These are phyloP conservation scores for Aspergillus taichungensis DNA, from an alignment of 495 filamentous ascomycete genomes.

Conservation along the genomic window DNA sequence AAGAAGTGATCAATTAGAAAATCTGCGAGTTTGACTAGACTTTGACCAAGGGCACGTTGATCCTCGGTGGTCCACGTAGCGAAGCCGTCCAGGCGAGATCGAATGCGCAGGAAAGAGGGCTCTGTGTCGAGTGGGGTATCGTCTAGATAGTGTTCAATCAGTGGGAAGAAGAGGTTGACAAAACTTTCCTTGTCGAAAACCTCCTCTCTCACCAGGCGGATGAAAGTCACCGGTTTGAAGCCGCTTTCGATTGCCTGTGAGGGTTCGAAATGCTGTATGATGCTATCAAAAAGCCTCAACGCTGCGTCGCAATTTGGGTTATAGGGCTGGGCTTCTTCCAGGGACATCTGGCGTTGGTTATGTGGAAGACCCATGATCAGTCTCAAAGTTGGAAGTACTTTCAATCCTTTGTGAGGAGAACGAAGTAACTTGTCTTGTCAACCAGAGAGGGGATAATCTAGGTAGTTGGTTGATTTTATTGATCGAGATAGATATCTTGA, in stretches of 20 bases:
- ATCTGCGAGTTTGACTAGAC: neutral
- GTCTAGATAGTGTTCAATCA: neutral
- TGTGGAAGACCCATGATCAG: no score
- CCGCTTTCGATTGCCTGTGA: neutral
- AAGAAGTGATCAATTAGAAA: no score
- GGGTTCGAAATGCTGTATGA: conserved; percentile 2
- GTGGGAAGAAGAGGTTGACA: conserved; percentile 2
- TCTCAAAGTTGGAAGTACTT: no score
- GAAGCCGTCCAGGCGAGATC: neutral
- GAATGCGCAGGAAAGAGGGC: neutral
- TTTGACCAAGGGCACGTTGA: neutral
- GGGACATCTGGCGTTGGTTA: neutral
- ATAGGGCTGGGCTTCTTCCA: conserved; percentile 1
- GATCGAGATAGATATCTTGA: no score
- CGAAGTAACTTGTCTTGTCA: no score
- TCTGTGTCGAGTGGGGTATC: neutral
- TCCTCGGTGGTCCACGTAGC: neutral
- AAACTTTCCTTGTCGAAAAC: conserved; percentile 3
- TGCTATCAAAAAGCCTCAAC: neutral
- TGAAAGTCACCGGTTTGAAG: conserved; percentile 6
- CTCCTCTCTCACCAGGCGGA: neutral
- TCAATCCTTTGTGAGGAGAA: no score
- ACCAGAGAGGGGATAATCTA: no score
- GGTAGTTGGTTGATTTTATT: no score
- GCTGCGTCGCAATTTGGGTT: neutral